These are phyloP conservation scores for Ogataea allantospora DNA, from an alignment of 805 yeast genomes.

Conservation along the genomic window DNA sequence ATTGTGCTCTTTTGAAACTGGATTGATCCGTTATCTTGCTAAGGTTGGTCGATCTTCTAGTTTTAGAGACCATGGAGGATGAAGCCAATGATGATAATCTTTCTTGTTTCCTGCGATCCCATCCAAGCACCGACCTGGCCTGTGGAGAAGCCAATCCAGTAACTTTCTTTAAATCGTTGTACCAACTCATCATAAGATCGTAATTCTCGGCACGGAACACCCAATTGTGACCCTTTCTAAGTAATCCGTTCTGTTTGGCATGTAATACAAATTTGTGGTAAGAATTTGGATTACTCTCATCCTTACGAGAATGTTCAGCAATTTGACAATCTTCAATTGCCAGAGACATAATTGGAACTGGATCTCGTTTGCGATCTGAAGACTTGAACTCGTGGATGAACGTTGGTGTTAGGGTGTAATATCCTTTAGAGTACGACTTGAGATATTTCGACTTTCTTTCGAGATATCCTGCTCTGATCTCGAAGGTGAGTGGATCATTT, in stretches of 20 bases:
- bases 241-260: slow-evolving; percentile 70
- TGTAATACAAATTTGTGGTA: slow-evolving; percentile 75
- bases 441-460: slow-evolving; percentile 90
- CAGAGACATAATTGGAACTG: slow-evolving; percentile 79
- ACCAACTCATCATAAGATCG: slow-evolving; percentile 82
- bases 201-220: slow-evolving; percentile 90
- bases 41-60: slow-evolving; percentile 18
- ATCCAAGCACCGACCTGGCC: slow-evolving; percentile 50
- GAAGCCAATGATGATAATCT: slow-evolving; percentile 26
- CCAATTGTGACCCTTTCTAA: slow-evolving; percentile 86
- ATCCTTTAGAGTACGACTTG: slow-evolving; percentile 87
- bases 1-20: slow-evolving; percentile 15
- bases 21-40: slow-evolving; percentile 19
- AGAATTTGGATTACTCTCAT: slow-evolving; percentile 51
- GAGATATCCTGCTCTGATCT: slow-evolving; percentile 72
- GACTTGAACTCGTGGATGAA: slow-evolving; percentile 89
- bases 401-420: slow-evolving; percentile 86
- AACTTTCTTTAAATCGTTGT: slow-evolving; percentile 66
- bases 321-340: slow-evolving; percentile 77
- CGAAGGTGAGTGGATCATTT: slow-evolving; percentile 64
- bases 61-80: slow-evolving; percentile 24
- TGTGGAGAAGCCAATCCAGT: slow-evolving; percentile 62
- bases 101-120: slow-evolving; percentile 31
- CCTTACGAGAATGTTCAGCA: slow-evolving; percentile 77
- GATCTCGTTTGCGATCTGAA: slow-evolving; percentile 76